These are phyloP conservation scores for Mortierella sp. DNA, from an alignment of 371 early-diverging fungal genomes.

Conservation along the genomic window DNA sequence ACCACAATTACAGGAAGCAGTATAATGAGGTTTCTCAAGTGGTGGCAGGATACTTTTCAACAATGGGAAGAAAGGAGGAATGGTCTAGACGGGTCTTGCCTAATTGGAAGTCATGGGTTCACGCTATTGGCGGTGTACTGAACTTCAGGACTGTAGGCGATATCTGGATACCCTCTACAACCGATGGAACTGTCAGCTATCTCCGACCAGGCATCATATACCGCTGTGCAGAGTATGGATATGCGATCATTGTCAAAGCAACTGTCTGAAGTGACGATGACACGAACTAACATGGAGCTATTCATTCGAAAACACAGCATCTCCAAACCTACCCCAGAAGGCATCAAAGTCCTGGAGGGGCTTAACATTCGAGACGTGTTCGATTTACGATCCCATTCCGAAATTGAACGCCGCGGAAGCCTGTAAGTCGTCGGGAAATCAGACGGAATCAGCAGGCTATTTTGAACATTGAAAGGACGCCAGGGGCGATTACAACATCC, in stretches of 20 bases:
- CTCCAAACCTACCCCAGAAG: constrained; percentile 58
- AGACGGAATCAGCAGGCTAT: too few species aligned
- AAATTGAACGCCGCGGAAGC: constrained; percentile 59
- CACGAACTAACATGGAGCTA: too few species aligned
- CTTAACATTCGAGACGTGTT: constrained; percentile 63
- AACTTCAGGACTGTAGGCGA: constrained; percentile 71
- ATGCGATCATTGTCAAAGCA: too few species aligned
- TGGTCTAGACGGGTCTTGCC: constrained; percentile 46
- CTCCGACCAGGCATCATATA: constrained; percentile 48
- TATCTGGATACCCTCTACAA: constrained; percentile 43
- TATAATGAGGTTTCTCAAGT: constrained; percentile 57
- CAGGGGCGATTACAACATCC: neutral
- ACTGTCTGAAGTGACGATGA: too few species aligned
- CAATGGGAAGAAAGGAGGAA: constrained; percentile 36
- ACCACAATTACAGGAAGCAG: constrained; percentile 65
- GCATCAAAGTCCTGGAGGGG: constrained; percentile 57
- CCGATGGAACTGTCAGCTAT: constrained; percentile 34
- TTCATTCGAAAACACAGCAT: constrained; percentile 33
- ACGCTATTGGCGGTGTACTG: constrained; percentile 65
- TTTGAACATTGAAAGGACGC: too few species aligned
- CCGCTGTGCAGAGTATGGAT: constrained; percentile 51
- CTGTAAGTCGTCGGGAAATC: constrained; percentile 57
- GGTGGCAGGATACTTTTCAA: constrained; percentile 55
- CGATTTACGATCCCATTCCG: constrained; percentile 67
- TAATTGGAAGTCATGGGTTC: constrained; percentile 54